phyloP scores from a whole-genome alignment of 176 grass and related monocot genomes.

The Neostapfia colusana region DNA sequence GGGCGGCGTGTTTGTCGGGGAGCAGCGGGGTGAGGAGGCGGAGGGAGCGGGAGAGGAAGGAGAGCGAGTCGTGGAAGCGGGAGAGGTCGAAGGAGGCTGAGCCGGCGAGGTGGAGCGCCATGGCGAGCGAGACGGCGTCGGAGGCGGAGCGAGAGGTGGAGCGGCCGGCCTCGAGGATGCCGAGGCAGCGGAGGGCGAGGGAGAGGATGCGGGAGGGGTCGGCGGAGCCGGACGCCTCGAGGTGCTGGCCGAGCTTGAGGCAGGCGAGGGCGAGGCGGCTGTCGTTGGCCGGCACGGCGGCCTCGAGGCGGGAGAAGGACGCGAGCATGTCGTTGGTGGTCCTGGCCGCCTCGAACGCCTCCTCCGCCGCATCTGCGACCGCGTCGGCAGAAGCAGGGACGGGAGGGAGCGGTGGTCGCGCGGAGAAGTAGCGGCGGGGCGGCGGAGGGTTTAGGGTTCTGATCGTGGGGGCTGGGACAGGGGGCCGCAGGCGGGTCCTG shows the following conservation, averaged over 20 bases:
- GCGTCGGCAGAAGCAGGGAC: conserved; percentile 18
- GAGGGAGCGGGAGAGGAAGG: conserved; percentile 65
- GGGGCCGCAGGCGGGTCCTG: conserved; percentile 24
- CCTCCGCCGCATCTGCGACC: conserved; percentile 47
- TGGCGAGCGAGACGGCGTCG: conserved; percentile 72
- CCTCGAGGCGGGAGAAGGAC: conserved; percentile 63
- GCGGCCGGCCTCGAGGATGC: conserved; percentile 53
- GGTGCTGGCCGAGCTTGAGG: conserved; percentile 94
- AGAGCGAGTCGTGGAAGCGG: conserved; percentile 85
- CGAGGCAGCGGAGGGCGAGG: conserved; percentile 62
- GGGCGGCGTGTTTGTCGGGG: conserved; percentile 8
- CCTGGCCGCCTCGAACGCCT: conserved; percentile 69
- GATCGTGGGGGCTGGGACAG: neutral
- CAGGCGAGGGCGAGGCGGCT: conserved; percentile 80
- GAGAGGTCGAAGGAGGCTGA: conserved; percentile 74
- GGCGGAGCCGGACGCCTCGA: conserved; percentile 54
- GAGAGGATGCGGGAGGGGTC: conserved; percentile 56
- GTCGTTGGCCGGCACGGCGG: conserved; percentile 52
- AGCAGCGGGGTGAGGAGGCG: conserved; percentile 51
- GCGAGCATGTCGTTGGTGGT: conserved; percentile 55
- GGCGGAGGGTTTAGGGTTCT: conserved; percentile 23
- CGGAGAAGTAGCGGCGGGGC: conserved; percentile 49
- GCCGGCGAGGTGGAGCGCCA: conserved; percentile 86
- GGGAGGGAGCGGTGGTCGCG: conserved; percentile 30
- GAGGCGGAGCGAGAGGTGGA: conserved; percentile 17